Evolutionary conservation across 345 rosid species (phyloP), one percentile per base, ranked within the genome.

Genomic region (Linum tenue): DNA sequence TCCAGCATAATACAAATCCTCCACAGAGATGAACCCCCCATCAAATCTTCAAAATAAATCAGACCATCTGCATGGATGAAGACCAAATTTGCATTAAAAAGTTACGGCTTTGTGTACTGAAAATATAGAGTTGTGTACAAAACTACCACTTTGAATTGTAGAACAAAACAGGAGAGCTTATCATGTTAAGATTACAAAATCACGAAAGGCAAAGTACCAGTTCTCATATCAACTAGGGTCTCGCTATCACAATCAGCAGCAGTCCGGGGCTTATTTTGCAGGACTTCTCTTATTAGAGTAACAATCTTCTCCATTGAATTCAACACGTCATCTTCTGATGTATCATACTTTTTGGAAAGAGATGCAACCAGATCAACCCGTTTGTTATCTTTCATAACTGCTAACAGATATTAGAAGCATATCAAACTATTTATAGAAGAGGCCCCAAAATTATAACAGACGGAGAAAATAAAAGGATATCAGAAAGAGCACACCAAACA

Each of bases 301-400:
- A 85, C 86, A 62, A 91, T 80, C 74, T 77, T 88, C 53, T 79
- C 87, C 86, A 90, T 74, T 57, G 82, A 73, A 75, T 67, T 80
- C 83, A 75, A 83, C 82, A 92, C 70, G 68, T 86, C 96, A 65
- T 90, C 94, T 76, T 92, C 91, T 7, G 97, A 86, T 17, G 94
- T 83, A 55, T 85, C 90, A 75, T 88, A 80, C 59, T 73, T 82
- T 67, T 85, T 76, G 85, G 91, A 86, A 63, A 92, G 96, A 64
- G 97, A 90, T 36, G 89, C 91, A 73, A 88, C 78, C 78, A 90
- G 76, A 78, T 92, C 91, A 55, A 90, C 77, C 42, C 86, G 91
- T 73, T 82, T 86, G 72, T 83, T 84, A 51, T 81, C 83, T 78
- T 81, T 90, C 80, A 64, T 86, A 56, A 81, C 98, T 92, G 86